Conservation (phyloP, 495 filamentous ascomycete species). For the Xylaria palmicola region DNA sequence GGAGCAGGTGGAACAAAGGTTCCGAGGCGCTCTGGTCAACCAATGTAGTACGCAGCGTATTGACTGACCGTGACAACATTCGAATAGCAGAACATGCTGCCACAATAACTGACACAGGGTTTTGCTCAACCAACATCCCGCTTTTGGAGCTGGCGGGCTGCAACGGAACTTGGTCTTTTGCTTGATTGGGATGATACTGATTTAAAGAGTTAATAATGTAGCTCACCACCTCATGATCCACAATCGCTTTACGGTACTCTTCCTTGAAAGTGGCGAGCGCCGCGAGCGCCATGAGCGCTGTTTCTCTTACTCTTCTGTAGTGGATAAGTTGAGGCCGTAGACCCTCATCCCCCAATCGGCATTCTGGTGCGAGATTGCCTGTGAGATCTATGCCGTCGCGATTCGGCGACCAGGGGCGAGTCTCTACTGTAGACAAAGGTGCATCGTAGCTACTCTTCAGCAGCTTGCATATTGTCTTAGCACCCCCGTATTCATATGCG, state of each 20-base stretch:
- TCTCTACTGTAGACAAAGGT: conserved; percentile 36
- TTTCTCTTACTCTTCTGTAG: conserved; percentile 73
- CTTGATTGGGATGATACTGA: conserved; percentile 38
- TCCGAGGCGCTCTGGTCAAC: conserved; percentile 80
- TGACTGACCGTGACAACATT: conserved; percentile 78
- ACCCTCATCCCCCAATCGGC: conserved; percentile 59
- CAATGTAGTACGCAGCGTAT: conserved; percentile 76
- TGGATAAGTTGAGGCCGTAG: conserved; percentile 65
- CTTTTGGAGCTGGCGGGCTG: conserved; percentile 21
- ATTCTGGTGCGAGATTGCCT: conserved; percentile 25
- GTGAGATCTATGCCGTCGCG: conserved; percentile 13
- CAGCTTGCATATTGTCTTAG: conserved; percentile 70
- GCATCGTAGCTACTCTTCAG: conserved; percentile 67
- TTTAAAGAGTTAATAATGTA: conserved; percentile 83
- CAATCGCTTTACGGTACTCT: conserved; percentile 76
- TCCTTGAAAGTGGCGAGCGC: conserved; percentile 79
- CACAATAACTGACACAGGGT: conserved; percentile 66
- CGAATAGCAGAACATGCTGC: conserved; percentile 80
- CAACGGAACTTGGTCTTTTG: conserved; percentile 12
- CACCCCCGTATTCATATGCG: conserved; percentile 73
- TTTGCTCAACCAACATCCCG: conserved; percentile 26
- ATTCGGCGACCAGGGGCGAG: conserved; percentile 44
- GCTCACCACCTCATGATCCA: conserved; percentile 74
- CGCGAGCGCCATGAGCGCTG: conserved; percentile 74
- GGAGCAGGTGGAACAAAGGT: conserved; percentile 75